Base-by-base conservation (phyloP, 768 basidiomycete genomes). In the Coprinopsis strossmayeri region DNA sequence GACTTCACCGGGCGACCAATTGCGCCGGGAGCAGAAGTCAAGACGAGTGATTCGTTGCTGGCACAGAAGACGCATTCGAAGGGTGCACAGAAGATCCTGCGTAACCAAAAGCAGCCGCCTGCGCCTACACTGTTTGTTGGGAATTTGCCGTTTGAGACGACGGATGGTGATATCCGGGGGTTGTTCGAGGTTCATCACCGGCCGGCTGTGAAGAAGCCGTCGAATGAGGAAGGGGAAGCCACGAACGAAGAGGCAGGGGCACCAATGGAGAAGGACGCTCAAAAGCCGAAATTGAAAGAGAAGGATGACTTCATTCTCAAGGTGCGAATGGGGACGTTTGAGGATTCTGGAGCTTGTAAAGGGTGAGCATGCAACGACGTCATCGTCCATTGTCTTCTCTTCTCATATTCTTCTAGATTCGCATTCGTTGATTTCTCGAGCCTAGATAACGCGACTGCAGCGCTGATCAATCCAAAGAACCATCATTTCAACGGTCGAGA, bases 321-420 rank as follows among this genome's bases (percentile, higher is more conserved):
- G 37, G 39, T 99, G 24, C 81, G 95, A 4, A 77, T 99, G 78
- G 93, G 92, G 3, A 94, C 93, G 15, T 99, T 99, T 55, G 92
- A 97, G 62, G 95, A 99, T 64, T 88, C 81, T 42, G 96, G 95
- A 7, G 67, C 79, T 46, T 98, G 95, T 69, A 99, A 98, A 74
- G 95, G 95, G 95, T 96, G 60, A 50, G 76, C 25, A 12, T 32
- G 11, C 20, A 5, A 23, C 41, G 10, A 34, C 48, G 21, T 43
- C 23, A 46, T 49, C 10, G 3, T 7, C 41, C 43, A 51, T 40
- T 5, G 28, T 20, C 11, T 27, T 44, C 25, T 1, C 38, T 4
- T 42, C 23, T 3, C 34, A 11, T 35, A 42, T 11, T 12, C 7
- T 43, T 26, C 27, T 61, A 97, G 95, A 13, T 98, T 91, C 69